Evolutionary conservation across 306 rosid species (phyloP).

Genomic region (Herpetospermum pedunculosum): DNA sequence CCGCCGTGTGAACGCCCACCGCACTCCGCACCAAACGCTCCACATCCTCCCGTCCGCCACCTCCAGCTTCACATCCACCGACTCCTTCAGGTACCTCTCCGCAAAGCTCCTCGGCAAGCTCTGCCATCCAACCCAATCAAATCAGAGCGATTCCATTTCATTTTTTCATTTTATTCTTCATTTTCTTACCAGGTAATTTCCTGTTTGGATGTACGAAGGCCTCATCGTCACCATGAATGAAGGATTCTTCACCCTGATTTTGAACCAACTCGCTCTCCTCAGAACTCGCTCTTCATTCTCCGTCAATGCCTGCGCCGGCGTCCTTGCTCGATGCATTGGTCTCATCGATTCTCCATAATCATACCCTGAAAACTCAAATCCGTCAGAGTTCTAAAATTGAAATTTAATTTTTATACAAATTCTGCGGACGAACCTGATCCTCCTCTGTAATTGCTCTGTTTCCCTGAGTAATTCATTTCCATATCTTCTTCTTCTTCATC

Average conservation of each 20-base stretch:
- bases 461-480: neutral
- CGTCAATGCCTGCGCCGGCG: neutral
- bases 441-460: neutral
- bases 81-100: neutral
- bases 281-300: neutral
- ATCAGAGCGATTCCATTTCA: too few species aligned
- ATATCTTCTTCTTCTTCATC: neutral
- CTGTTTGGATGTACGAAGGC: conserved; percentile 1
- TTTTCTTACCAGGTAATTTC: neutral
- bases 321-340: neutral
- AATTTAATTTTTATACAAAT: neutral
- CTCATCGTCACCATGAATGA: conserved; percentile 5
- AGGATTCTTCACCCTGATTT: neutral
- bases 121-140: too few species aligned
- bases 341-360: neutral
- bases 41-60: neutral
- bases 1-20: neutral
- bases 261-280: neutral
- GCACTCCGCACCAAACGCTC: neutral
- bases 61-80: neutral
- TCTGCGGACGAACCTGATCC: neutral
- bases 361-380: neutral
- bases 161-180: too few species aligned
- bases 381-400: neutral
- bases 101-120: neutral